Conservation (phyloP, 163 green algal species). For the Chloromonas sp. region DNA sequence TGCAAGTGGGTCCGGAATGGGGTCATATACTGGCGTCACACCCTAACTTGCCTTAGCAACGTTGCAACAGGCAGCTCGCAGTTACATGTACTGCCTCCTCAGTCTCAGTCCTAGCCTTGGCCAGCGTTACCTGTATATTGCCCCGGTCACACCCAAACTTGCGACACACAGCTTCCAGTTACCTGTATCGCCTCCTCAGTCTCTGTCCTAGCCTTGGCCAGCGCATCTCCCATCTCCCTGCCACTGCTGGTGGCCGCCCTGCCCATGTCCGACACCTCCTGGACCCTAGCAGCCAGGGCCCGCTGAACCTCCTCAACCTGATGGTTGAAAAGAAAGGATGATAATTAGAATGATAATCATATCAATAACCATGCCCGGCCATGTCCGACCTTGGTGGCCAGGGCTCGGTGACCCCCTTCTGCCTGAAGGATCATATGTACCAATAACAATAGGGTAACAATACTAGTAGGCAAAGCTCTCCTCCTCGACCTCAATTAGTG, state of each 20-base stretch:
- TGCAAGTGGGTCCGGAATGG: no score
- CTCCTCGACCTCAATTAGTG: no score
- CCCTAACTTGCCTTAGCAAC: no score
- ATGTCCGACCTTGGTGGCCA: background rate
- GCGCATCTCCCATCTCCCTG: constrained; percentile 26
- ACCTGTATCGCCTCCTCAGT: constrained; percentile 36
- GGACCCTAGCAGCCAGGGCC: constrained; percentile 32
- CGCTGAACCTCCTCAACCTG: constrained; percentile 38
- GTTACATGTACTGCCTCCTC: constrained; percentile 33
- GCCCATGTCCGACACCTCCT: constrained; percentile 31
- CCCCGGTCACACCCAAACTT: no score
- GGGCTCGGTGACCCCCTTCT: no score
- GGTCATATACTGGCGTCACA: no score
- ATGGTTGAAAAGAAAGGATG: background rate
- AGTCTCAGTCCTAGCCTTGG: constrained; percentile 24
- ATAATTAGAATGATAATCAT: background rate
- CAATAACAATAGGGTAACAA: background rate
- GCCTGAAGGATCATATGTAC: background rate
- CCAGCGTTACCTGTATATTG: constrained; percentile 13
- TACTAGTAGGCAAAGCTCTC: no score
- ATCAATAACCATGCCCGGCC: background rate
- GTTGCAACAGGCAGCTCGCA: background rate
- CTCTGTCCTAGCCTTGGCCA: constrained; percentile 28
- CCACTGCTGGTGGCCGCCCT: constrained; percentile 21
- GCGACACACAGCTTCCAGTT: background rate